Conservation (phyloP, 1,139 yeast species). For the Kodamaea arcana region DNA sequence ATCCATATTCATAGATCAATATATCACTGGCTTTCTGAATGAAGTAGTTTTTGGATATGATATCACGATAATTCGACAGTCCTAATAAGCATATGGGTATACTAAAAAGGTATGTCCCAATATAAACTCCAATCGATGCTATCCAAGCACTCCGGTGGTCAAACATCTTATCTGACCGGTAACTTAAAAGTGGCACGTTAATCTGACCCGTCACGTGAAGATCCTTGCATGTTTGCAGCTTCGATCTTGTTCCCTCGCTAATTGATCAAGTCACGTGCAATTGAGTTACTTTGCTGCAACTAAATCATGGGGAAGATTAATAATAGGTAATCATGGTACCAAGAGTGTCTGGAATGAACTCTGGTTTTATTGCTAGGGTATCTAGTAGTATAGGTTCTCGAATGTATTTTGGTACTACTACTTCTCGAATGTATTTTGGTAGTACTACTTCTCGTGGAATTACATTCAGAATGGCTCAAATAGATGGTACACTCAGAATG, state of each 20-base stretch:
- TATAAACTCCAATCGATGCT: not conserved
- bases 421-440: too few relatives aligned
- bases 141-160: not conserved
- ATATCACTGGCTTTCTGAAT: conserved; percentile 7
- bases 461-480: too few relatives aligned
- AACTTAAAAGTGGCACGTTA: too few relatives aligned
- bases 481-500: too few relatives aligned
- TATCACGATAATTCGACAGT: conserved; percentile 1
- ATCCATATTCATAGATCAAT: conserved; percentile 25
- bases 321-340: not conserved
- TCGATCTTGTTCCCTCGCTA: too few relatives aligned
- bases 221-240: too few relatives aligned
- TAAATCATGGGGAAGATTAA: not conserved
- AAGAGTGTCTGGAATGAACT: not conserved
- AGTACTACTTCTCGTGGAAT: too few relatives aligned
- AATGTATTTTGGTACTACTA: too few relatives aligned
- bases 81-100: conserved; percentile 1
- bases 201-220: too few relatives aligned
- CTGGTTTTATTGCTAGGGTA: not conserved
- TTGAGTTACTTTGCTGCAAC: not conserved
- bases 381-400: not conserved
- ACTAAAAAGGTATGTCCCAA: conserved; percentile 2
- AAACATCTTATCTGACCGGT: too few relatives aligned
- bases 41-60: conserved; percentile 4
- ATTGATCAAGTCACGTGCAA: not conserved